These are phyloP conservation scores for Drechslerella stenobrocha DNA, from an alignment of 2,329 filamentous ascomycete genomes.

Conservation along the genomic window DNA sequence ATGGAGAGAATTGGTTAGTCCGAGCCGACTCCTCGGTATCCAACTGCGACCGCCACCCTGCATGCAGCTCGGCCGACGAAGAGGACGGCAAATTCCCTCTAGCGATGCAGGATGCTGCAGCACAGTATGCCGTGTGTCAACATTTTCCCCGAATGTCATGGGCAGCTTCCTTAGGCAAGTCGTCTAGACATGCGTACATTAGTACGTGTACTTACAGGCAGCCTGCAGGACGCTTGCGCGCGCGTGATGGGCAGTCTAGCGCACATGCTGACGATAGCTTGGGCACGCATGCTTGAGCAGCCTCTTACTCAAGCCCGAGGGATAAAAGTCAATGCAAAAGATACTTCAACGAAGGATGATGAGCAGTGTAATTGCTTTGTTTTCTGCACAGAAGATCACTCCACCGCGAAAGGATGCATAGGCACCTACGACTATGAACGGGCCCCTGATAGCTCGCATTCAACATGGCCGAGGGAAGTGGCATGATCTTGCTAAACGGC, in stretches of 20 bases:
- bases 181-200: conserved; percentile 11
- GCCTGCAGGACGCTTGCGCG: conserved; percentile 12
- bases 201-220: neutral
- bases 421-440: neutral
- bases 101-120: neutral
- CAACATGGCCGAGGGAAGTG: neutral
- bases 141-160: conserved; percentile 1
- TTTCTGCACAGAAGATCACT: conserved; percentile 1
- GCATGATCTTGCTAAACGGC: conserved; percentile 5
- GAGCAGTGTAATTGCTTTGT: neutral
- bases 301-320: neutral
- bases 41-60: conserved; percentile 5
- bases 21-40: conserved; percentile 1
- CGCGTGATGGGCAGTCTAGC: conserved; percentile 6
- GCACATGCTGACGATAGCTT: neutral
- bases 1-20: conserved; percentile 3
- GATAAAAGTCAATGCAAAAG: neutral
- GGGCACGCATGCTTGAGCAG: neutral
- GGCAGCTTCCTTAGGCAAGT: conserved; percentile 1
- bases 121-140: neutral
- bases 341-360: neutral
- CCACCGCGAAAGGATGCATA: neutral
- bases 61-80: conserved; percentile 5
- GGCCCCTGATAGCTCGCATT: conserved; percentile 3
- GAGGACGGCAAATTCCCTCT: neutral